Percentiles rank a stretch among this genome's conserved stretches.
phyloP scores from a whole-genome alignment of 2,329 filamentous ascomycete genomes.

The Septoria linicola region DNA sequence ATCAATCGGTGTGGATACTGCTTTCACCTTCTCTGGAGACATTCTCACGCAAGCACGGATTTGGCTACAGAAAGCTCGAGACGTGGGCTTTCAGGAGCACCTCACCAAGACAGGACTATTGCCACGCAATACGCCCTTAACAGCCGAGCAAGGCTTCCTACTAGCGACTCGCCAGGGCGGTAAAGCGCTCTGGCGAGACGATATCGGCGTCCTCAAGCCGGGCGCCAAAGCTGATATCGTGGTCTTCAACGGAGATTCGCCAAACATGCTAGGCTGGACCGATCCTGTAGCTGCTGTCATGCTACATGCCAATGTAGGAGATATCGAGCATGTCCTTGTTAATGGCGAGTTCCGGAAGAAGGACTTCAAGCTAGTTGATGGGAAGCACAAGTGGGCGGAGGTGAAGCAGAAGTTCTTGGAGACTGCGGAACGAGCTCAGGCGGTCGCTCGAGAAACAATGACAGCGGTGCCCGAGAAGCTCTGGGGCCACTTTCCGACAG shows the following conservation, averaged over 20 bases:
- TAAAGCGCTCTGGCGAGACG: constrained; percentile 51
- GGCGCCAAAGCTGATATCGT: constrained; percentile 58
- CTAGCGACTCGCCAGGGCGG: constrained; percentile 56
- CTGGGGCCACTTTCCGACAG: constrained; percentile 16
- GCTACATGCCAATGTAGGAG: constrained; percentile 55
- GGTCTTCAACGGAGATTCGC: constrained; percentile 52
- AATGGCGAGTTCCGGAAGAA: constrained; percentile 52
- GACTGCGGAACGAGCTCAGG: constrained; percentile 14
- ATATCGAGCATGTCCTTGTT: constrained; percentile 53
- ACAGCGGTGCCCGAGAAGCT: constrained; percentile 16
- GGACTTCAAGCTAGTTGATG: constrained; percentile 35
- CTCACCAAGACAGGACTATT: constrained; percentile 43
- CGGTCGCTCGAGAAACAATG: constrained; percentile 3
- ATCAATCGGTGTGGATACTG: constrained; percentile 26
- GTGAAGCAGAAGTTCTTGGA: constrained; percentile 19
- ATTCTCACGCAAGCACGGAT: constrained; percentile 53
- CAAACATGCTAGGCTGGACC: constrained; percentile 54
- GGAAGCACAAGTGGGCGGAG: constrained; percentile 9
- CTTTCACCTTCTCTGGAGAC: constrained; percentile 27
- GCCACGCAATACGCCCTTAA: constrained; percentile 53
- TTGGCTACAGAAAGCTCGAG: constrained; percentile 50
- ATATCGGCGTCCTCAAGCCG: constrained; percentile 51
- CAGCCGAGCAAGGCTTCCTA: constrained; percentile 55
- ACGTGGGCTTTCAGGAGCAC: constrained; percentile 33
- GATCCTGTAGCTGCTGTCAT: constrained; percentile 59